Evolutionary conservation across 1,139 yeast species (phyloP), one percentile per base, ranked within the genome.

Genomic region (Casaregolazyma suthepensis): DNA sequence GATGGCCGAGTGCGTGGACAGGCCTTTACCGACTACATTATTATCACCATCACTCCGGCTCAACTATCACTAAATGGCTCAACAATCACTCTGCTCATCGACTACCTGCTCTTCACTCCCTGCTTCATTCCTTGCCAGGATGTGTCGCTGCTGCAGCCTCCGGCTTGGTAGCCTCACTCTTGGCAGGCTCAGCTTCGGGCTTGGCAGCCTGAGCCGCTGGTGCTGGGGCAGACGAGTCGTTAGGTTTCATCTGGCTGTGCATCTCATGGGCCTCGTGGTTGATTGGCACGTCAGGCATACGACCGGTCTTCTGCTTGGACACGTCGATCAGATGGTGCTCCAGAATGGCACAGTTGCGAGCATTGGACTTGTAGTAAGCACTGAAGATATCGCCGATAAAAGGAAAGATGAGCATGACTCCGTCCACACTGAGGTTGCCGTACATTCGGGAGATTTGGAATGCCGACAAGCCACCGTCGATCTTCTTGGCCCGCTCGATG

Each of bases 331-430:
- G 69, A 58, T 79, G 72, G 54, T 76, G 75, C 65, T 87, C 91
- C 61, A 86, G 68, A 48, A 85, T 61, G 44, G 85, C 72, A 50
- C 83, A 82, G 65, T 87, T 87, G 57, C 96, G 71, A 35, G 88
- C 83, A 61, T 86, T 86, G 53, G 90, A 82, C 71, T 86, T 84
- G 71, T 85, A 87, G 52, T 83, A 72, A 26, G 87, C 81, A 57
- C 81, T 82, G 53, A 84, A 75, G 46, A 85, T 68, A 61, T 81
- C 87, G 10, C 96, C 96, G 17, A 87, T 80, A 43, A 87, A 57
- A 1, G 96, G 95, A 45, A 85, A 78, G 62, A 87, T 70, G 0
- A 93, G 90, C 52, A 87, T 71, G 1, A 76, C 75, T 63, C 85
- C 86, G 66, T 87, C 95, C 51, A 85, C 65, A 13, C 74, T 66